Evolutionary conservation across 106 monocot species (phyloP), one percentile per base, ranked within the genome.

Genomic region (Posidonia australis): DNA sequence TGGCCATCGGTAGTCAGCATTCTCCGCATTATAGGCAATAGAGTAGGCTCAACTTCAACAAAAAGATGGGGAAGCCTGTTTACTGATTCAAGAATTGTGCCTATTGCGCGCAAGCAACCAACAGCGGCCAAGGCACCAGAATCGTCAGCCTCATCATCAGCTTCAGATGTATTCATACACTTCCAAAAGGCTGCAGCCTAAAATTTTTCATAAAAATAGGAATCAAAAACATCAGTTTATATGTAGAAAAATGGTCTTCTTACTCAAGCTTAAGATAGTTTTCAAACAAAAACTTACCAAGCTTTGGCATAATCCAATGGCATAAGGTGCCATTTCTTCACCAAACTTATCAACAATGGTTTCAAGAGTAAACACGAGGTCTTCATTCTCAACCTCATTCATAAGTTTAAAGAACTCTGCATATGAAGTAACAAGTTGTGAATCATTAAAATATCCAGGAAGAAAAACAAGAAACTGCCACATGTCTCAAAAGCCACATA

Each of bases 261-360:
- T 7, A 59, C 28, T n/a, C 12, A 61, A 30, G 36, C 18, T 7
- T 16, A 41, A 29, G 12, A 10, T 44, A 46, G 26, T 44, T 21
- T 1, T 58, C 17, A 32, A 68, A 10, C 26, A 52, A 73, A 19
- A 57, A 12, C 23, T 47, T 81, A 98, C 96, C 84, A 98, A 68
- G 74, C 87, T 98, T 54, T 98, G 90, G 63, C 96, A 98, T 72
- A 98, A 73, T 3, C 96, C 96, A 73, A 90, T 36, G 67, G 96
- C 96, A 83, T 90, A 98, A 23, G 96, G 90, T 31, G 96, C 86
- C 90, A 98, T 98, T 77, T 98, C 96, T 73, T 98, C 96, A 74
- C 96, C 96, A 82, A 98, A 98, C 68, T 90, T 98, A 68, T 90
- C 96, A 46, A 98, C 96, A 58, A 98, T 85, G 2, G 96, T 90